Conservation (phyloP, 148 eudicot species). For the Camellia granthamiana region DNA sequence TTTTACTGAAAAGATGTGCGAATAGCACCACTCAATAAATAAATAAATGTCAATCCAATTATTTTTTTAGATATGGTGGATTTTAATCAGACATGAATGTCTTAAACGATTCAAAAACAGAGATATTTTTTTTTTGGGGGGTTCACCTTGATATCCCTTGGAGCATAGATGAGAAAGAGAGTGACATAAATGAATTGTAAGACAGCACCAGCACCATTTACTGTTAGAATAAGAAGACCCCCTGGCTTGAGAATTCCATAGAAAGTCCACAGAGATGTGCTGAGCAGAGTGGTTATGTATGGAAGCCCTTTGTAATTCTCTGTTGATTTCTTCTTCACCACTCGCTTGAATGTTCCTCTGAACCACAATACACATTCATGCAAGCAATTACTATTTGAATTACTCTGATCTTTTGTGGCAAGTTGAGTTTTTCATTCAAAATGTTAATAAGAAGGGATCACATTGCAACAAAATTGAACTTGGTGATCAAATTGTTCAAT, state of each 20-base stretch:
- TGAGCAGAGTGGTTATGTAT: slow-evolving; percentile 32
- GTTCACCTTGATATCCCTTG: slow-evolving; percentile 17
- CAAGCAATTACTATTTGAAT: background rate
- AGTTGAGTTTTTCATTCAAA: too few relatives aligned
- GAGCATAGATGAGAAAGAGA: slow-evolving; percentile 14
- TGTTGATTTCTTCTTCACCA: slow-evolving; percentile 37
- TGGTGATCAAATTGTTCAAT: too few relatives aligned
- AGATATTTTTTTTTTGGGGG: too few relatives aligned
- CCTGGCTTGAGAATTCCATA: slow-evolving; percentile 38
- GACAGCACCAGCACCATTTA: slow-evolving; percentile 22
- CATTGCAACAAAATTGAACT: too few relatives aligned
- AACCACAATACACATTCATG: background rate
- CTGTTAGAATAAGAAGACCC: slow-evolving; percentile 28
- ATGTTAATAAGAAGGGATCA: too few relatives aligned
- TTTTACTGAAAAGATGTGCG: too few relatives aligned
- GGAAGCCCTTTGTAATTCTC: slow-evolving; percentile 38
- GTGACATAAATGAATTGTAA: slow-evolving; percentile 18
- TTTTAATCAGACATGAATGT: background rate
- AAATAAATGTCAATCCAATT: too few relatives aligned
- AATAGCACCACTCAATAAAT: too few relatives aligned
- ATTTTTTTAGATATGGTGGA: too few relatives aligned
- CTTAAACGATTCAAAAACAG: too few relatives aligned
- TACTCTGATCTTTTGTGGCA: too few relatives aligned
- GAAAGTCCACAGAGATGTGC: slow-evolving; percentile 37
- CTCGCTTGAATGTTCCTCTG: slow-evolving; percentile 29